phyloP scores from a whole-genome alignment of 495 filamentous ascomycete genomes.

The Lasiosphaeria ovina region DNA sequence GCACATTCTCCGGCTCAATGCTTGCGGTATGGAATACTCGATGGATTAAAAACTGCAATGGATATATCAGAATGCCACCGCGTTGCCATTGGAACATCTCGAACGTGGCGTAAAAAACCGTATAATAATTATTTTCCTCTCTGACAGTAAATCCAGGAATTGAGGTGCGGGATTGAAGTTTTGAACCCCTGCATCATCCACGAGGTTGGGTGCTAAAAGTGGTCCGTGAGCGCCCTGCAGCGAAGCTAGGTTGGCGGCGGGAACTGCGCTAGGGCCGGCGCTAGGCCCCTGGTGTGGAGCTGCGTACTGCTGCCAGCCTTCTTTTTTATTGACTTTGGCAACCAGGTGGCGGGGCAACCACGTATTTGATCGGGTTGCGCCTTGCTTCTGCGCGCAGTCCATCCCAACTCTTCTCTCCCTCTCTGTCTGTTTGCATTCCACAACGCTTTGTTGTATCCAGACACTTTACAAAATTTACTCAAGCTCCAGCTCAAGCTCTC shows the following conservation, averaged over 20 bases:
- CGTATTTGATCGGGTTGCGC: slow-evolving; percentile 17
- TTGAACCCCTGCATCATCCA: background rate
- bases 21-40: too few species aligned
- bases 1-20: too few species aligned
- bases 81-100: too few species aligned
- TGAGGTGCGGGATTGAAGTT: background rate
- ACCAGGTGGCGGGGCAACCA: slow-evolving; percentile 25
- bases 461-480: background rate
- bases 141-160: background rate
- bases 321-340: slow-evolving; percentile 25
- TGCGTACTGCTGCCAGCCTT: slow-evolving; percentile 13
- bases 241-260: slow-evolving; percentile 10
- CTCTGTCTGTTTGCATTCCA: background rate
- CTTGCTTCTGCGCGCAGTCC: background rate
- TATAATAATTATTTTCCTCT: background rate
- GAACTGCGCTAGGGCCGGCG: slow-evolving; percentile 8
- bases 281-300: background rate
- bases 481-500: background rate
- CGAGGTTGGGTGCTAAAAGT: background rate
- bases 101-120: too few species aligned
- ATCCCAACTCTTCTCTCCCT: slow-evolving; percentile 1
- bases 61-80: too few species aligned
- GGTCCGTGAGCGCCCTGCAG: slow-evolving; percentile 10
- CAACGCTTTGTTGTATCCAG: background rate
- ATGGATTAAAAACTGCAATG: too few species aligned